A percentile compares a stretch with the other conserved stretches of the same genome.
Conservation (phyloP, 2,329 filamentous ascomycete species). For the Botrytis medusae region DNA sequence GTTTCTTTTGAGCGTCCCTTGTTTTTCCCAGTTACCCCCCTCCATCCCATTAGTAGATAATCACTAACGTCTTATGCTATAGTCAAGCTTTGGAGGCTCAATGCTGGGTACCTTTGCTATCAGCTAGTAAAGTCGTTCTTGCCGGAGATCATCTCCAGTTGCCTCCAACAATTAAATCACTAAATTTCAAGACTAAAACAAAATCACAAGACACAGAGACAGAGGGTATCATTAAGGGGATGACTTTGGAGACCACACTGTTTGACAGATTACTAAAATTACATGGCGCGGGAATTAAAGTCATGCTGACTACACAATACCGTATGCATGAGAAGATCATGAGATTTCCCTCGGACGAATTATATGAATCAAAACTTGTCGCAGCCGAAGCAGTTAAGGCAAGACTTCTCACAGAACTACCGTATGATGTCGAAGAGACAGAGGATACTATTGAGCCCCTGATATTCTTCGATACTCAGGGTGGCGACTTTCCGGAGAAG, state of each 20-base stretch:
- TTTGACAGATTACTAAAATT: conserved; percentile 85
- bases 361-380: conserved; percentile 80
- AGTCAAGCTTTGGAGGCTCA: conserved; percentile 91
- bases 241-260: conserved; percentile 80
- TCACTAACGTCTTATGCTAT: background rate
- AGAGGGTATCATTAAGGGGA: conserved; percentile 48
- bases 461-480: conserved; percentile 95
- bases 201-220: conserved; percentile 42
- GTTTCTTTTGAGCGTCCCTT: too few relatives aligned
- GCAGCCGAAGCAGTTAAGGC: conserved; percentile 77
- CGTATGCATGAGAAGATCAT: conserved; percentile 97
- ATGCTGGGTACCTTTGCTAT: conserved; percentile 89
- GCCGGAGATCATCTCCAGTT: conserved; percentile 94
- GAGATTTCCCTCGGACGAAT: conserved; percentile 84
- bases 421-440: conserved; percentile 73
- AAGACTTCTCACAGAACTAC: conserved; percentile 73
- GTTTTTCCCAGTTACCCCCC: background rate
- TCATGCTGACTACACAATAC: conserved; percentile 96
- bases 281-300: conserved; percentile 81
- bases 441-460: conserved; percentile 88
- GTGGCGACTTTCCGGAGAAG: conserved; percentile 84
- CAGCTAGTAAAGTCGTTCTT: conserved; percentile 79
- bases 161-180: conserved; percentile 89
- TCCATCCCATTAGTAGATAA: background rate
- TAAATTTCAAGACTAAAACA: conserved; percentile 51